Conservation (phyloP, 2,329 filamentous ascomycete species). For the Alternaria hordeiaustralica region DNA sequence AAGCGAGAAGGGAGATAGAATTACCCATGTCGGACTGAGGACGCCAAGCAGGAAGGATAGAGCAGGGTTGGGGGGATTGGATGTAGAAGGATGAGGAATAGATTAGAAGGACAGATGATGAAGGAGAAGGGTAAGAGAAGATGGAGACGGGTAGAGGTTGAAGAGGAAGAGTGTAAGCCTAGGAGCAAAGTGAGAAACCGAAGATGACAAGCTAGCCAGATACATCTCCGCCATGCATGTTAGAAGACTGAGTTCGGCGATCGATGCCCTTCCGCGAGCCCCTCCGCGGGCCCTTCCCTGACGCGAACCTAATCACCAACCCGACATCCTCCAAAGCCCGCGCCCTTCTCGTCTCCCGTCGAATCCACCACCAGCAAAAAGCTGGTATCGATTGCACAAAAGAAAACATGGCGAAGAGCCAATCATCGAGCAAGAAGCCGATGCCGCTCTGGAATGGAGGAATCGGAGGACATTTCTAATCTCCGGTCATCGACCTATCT, state of each 20-base stretch:
- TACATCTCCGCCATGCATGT: neutral
- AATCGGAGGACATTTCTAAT: rapidly evolving
- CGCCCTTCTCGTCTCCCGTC: neutral
- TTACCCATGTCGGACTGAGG: neutral
- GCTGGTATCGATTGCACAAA: too few relatives aligned
- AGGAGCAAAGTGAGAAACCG: neutral
- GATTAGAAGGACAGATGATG: neutral
- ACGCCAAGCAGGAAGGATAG: neutral
- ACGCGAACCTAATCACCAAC: neutral
- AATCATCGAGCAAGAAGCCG: neutral
- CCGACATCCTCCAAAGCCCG: neutral
- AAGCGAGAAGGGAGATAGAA: neutral
- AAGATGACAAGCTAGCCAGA: neutral
- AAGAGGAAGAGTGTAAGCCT: neutral
- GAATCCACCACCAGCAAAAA: neutral
- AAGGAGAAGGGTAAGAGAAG: neutral
- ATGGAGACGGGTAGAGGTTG: rapidly evolving
- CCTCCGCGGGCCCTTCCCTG: too few relatives aligned
- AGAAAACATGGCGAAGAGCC: neutral
- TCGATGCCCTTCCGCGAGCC: neutral
- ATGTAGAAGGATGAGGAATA: neutral
- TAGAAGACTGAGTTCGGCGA: neutral
- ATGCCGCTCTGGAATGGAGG: neutral
- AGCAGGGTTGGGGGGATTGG: neutral
- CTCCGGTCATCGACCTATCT: neutral